Base-by-base conservation (phyloP, 2,329 filamentous ascomycete genomes). In the Graphiopsis chlorocephala region DNA sequence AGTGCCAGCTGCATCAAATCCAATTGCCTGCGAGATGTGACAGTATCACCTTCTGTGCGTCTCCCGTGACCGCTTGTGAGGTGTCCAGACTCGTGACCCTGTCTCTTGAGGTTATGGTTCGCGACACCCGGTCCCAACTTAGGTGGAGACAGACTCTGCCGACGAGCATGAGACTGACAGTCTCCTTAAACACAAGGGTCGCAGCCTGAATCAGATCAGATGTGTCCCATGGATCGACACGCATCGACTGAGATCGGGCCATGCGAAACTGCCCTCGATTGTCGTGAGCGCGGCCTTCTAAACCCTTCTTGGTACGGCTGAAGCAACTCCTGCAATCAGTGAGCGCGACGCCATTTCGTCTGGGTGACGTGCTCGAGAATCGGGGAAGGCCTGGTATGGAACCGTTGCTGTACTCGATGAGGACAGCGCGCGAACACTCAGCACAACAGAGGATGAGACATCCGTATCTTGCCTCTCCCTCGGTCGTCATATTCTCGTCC, bases 371-470 rank as follows among this genome's bases (percentile, higher is more conserved):
- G 20, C 26, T 52, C 48, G 48, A 52, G 14, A 28, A 23, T 23
- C 48, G 20, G 23, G 48, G 48, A 7, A 52, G 25, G 48, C 48
- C 48, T 26, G 48, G 48, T 52, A 52, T 52, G 48, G 48, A 26
- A 26, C 48, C 48, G 48, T 29, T 52, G 48, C 48, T 52, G 48
- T 52, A 52, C 48, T 52, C 48, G 48, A 52, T 52, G 48, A 52
- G 48, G 4, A 52, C 48, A 26, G 48, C 48, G 25, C 48, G 20
- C 48, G 25, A 28, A 28, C 48, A 52, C 26, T 52, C 20, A 28
- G 48, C 48, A 52, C 48, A 52, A 52, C 48, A 52, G 15, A 52
- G 48, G 48, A 52, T 52, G 48, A 52, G 48, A 15, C 48, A 52
- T 52, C 48, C 48, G 14, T 15, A 52, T 28, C 25, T 52, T 15